phyloP scores from a whole-genome alignment of 192 early-diverging fungal genomes.

The Backusella australiensis region DNA sequence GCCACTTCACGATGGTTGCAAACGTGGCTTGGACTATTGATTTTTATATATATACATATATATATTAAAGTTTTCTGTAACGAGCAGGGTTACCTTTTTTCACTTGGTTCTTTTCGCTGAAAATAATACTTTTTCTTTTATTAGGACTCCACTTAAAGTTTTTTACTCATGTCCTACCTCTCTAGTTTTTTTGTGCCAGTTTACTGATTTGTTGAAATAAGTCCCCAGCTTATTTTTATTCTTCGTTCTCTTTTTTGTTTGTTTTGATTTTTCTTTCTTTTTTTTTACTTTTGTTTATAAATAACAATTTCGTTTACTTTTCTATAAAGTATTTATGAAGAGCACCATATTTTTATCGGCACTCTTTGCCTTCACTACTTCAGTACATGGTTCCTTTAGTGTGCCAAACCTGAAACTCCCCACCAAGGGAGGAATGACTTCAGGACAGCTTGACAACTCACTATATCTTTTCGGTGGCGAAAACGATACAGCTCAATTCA shows the following conservation, averaged over 20 bases:
- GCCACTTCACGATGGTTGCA: too few species aligned
- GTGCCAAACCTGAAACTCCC: conserved; percentile 13
- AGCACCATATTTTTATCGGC: background rate
- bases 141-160: conserved; percentile 11
- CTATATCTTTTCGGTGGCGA: conserved; percentile 25
- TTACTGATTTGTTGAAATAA: background rate
- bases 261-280: background rate
- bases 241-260: background rate
- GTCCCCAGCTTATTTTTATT: conserved; percentile 7
- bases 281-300: conserved; percentile 1
- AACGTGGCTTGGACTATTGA: too few species aligned
- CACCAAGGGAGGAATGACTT: conserved; percentile 23
- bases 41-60: too few species aligned
- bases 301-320: background rate
- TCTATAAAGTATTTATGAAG: background rate
- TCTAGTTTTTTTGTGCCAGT: background rate
- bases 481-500: conserved; percentile 7
- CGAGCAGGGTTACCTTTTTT: too few species aligned
- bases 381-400: conserved; percentile 22
- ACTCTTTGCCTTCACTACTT: conserved; percentile 11
- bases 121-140: background rate
- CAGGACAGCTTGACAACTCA: conserved; percentile 13
- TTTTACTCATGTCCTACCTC: background rate
- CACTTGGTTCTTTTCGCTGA: background rate
- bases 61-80: too few species aligned